These are phyloP conservation scores for Atalantia buxifolia DNA, from an alignment of 345 rosid genomes.

Conservation along the genomic window DNA sequence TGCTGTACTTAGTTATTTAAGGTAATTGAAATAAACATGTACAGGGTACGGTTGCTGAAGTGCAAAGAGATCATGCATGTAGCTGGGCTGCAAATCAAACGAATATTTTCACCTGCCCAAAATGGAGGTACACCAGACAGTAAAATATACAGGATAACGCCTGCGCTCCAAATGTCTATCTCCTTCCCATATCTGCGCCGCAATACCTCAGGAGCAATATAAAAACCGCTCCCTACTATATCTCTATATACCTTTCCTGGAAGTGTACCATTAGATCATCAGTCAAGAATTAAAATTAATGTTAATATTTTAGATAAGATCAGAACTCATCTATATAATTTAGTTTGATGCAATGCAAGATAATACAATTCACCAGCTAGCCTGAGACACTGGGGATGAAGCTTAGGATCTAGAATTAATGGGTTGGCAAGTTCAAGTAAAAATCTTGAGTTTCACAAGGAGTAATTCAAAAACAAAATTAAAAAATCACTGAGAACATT, in stretches of 20 bases:
- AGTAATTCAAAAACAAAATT: too few relatives aligned
- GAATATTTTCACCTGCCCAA: slow-evolving; percentile 60
- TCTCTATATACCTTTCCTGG: slow-evolving; percentile 70
- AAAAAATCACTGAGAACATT: too few relatives aligned
- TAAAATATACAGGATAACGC: slow-evolving; percentile 70
- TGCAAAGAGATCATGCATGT: too few relatives aligned
- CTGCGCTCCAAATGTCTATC: slow-evolving; percentile 88
- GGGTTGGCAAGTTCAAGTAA: too few relatives aligned
- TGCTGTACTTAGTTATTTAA: background rate
- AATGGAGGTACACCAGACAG: slow-evolving; percentile 96
- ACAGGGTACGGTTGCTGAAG: too few relatives aligned
- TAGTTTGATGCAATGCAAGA: too few relatives aligned
- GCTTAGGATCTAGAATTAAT: too few relatives aligned
- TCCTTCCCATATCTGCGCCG: slow-evolving; percentile 72
- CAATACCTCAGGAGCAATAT: slow-evolving; percentile 88
- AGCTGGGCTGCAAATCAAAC: background rate
- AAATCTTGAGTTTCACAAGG: too few relatives aligned
- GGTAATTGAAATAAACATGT: background rate
- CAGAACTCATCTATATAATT: background rate
- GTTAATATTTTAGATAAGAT: background rate
- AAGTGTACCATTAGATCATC: background rate
- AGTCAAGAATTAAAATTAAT: background rate
- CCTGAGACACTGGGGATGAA: too few relatives aligned
- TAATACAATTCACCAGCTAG: too few relatives aligned
- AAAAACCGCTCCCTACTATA: slow-evolving; percentile 81